Percentiles rank a stretch among this genome's conserved stretches.
Conservation (phyloP, 148 eudicot species). For the Polygonum maritimum region DNA sequence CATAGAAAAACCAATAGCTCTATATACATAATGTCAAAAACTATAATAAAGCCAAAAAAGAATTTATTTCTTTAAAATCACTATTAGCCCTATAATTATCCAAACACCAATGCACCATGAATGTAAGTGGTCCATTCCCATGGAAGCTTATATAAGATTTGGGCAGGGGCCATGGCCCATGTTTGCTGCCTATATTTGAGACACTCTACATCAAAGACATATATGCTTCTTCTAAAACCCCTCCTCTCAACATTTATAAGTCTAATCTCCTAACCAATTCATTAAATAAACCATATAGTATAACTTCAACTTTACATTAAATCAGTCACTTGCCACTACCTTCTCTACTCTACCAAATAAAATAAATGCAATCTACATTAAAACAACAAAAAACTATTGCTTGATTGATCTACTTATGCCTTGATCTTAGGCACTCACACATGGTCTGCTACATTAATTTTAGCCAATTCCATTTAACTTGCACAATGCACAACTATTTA, state of each 20-base stretch:
- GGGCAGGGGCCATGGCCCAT: conserved; percentile 7
- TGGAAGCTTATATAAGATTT: neutral
- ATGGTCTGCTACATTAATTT: conserved; percentile 34
- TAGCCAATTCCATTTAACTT: neutral
- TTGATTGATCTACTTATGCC: conserved; percentile 1
- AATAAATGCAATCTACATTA: neutral
- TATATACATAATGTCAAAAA: neutral
- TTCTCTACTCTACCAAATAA: neutral
- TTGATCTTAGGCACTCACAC: conserved; percentile 33
- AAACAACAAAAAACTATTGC: neutral
- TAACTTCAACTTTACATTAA: neutral
- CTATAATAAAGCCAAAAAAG: no score
- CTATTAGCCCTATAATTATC: neutral
- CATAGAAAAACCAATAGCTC: neutral
- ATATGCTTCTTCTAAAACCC: neutral
- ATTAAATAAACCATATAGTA: neutral
- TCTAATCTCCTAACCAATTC: neutral
- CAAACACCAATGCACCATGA: neutral
- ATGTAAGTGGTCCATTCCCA: neutral
- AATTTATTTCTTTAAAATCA: neutral
- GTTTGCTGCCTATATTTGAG: neutral
- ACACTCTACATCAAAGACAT: neutral
- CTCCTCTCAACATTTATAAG: neutral
- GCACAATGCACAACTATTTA: neutral
- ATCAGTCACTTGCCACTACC: neutral